These are phyloP conservation scores for Aspergillus saccharolyticus DNA, from an alignment of 495 filamentous ascomycete species.

Conservation along the genomic window DNA sequence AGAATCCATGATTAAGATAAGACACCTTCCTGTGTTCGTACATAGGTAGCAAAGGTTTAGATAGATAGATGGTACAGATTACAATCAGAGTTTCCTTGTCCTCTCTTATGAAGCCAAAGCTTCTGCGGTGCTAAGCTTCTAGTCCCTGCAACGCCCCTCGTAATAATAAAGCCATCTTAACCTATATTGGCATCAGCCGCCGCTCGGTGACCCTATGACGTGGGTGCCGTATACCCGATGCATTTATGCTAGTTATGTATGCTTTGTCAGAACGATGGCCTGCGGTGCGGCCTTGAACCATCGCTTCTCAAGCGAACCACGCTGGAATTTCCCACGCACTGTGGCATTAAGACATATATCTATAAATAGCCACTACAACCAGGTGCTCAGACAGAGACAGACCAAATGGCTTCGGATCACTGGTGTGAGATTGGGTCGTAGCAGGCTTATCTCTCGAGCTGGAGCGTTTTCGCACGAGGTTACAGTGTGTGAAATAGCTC, in stretches of 20 bases:
- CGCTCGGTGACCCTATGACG: neutral
- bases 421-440: conserved; percentile 4
- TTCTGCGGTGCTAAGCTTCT: too few species aligned
- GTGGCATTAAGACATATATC: conserved; percentile 9
- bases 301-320: conserved; percentile 1
- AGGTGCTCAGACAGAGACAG: conserved; percentile 2
- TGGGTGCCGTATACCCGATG: conserved; percentile 4
- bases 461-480: neutral
- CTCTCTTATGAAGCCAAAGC: too few species aligned
- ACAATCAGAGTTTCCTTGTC: too few species aligned
- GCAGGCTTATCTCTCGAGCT: conserved; percentile 2
- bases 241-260: neutral
- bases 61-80: too few species aligned
- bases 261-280: neutral
- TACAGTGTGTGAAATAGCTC: neutral
- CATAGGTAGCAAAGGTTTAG: too few species aligned
- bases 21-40: too few species aligned
- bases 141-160: too few species aligned
- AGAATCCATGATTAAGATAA: conserved; percentile 1
- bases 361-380: conserved; percentile 2
- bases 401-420: neutral
- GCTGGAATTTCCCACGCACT: conserved; percentile 4
- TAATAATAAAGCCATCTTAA: too few species aligned
- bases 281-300: neutral
- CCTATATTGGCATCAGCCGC: too few species aligned